phyloP scores from a whole-genome alignment of 139 green algal genomes.

The Spirogloea muscicola region DNA sequence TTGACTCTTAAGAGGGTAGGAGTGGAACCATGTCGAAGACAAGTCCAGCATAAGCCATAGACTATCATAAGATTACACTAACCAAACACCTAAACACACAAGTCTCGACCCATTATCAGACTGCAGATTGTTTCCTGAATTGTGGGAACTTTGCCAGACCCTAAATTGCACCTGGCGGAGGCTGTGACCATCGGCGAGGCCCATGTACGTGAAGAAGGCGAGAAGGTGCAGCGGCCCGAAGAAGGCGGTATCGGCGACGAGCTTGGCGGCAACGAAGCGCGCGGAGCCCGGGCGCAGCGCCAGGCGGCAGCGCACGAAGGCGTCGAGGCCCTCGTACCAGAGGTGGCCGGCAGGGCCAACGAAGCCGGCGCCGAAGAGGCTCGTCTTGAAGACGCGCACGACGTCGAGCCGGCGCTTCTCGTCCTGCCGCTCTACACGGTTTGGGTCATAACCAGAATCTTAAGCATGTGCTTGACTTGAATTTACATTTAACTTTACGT shows the following conservation, averaged over 20 bases:
- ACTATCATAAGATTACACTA: no score
- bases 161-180: not conserved
- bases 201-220: conserved; percentile 48
- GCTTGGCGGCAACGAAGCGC: conserved; percentile 44
- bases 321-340: conserved; percentile 39
- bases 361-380: conserved; percentile 21
- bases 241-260: conserved; percentile 46
- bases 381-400: conserved; percentile 14
- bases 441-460: not conserved
- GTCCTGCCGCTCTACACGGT: not conserved
- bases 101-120: no score
- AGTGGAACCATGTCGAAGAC: no score
- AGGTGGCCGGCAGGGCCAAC: conserved; percentile 33
- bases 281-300: conserved; percentile 15
- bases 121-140: no score
- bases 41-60: no score
- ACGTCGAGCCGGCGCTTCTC: not conserved
- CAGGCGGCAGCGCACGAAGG: conserved; percentile 11
- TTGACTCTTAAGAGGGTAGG: no score
- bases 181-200: conserved; percentile 25
- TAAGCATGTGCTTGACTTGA: not conserved
- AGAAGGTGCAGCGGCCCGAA: conserved; percentile 48
- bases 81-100: no score
- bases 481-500: not conserved
- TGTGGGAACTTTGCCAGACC: no score